Percentiles rank a stretch among this genome's conserved stretches.
Conservation (phyloP, 2,329 filamentous ascomycete species). For the Aureobasidium sp. region DNA sequence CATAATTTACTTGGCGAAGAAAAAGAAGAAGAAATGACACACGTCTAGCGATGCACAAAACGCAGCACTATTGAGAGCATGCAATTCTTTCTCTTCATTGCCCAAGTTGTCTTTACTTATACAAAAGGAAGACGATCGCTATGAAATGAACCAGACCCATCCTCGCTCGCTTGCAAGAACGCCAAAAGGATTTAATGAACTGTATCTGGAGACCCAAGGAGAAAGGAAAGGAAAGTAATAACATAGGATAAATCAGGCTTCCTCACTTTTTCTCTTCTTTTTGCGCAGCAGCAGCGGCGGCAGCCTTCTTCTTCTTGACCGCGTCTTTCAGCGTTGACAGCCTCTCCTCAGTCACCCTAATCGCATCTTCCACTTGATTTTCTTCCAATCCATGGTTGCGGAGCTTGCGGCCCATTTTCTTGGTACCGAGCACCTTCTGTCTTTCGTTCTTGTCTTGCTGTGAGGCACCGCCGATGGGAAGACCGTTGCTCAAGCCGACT, state of each 20-base stretch:
- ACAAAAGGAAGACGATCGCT: neutral
- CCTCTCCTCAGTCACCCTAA: slow-evolving; percentile 78
- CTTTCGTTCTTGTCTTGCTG: slow-evolving; percentile 16
- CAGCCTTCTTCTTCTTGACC: slow-evolving; percentile 48
- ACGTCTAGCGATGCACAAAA: too few species aligned
- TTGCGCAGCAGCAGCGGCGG: neutral
- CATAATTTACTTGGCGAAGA: too few species aligned
- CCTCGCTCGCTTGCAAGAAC: neutral
- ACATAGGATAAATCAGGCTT: neutral
- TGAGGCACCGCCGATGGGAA: slow-evolving; percentile 14
- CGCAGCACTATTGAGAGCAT: neutral
- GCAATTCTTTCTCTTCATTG: neutral
- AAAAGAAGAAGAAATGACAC: too few species aligned
- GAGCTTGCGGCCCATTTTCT: slow-evolving; percentile 19
- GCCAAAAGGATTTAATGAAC: neutral
- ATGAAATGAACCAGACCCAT: neutral
- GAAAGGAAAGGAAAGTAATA: neutral
- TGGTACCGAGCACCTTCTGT: slow-evolving; percentile 21
- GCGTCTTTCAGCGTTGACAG: slow-evolving; percentile 67
- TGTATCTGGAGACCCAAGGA: neutral
- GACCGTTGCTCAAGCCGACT: slow-evolving; percentile 56
- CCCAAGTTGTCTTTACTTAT: neutral
- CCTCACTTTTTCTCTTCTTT: neutral
- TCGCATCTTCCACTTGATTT: slow-evolving; percentile 66
- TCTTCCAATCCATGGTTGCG: slow-evolving; percentile 44